A percentile compares a stretch with the other conserved stretches of the same genome.
Evolutionary conservation across 2,329 filamentous ascomycete species (phyloP).

Genomic region (Xylariaceae sp.): DNA sequence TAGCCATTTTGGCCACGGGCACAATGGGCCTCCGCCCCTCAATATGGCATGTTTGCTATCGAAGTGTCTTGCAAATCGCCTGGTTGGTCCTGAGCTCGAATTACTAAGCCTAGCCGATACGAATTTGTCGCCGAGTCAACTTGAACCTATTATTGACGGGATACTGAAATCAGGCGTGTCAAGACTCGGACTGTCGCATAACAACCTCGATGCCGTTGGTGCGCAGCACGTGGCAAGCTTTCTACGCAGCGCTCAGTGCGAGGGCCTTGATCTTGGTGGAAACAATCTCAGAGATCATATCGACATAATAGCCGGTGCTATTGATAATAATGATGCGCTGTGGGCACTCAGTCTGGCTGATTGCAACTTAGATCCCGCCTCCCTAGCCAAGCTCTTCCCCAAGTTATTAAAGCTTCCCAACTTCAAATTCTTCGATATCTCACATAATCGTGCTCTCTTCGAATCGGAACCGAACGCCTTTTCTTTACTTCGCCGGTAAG

Average conservation of each 20-base stretch:
- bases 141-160: constrained; percentile 76
- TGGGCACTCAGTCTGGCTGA: constrained; percentile 83
- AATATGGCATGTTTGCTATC: constrained; percentile 65
- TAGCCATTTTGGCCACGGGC: constrained; percentile 30
- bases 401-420: constrained; percentile 64
- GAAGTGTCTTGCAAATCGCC: constrained; percentile 70
- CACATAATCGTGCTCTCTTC: constrained; percentile 81
- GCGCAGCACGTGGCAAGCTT: constrained; percentile 74
- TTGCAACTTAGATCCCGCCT: constrained; percentile 71
- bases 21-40: constrained; percentile 33
- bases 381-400: constrained; percentile 71
- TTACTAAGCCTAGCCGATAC: constrained; percentile 81
- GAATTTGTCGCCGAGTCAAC: constrained; percentile 63
- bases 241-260: constrained; percentile 70
- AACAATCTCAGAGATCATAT: constrained; percentile 65
- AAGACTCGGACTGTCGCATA: constrained; percentile 78
- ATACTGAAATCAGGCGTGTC: constrained; percentile 72
- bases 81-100: constrained; percentile 72
- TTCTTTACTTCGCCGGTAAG: constrained; percentile 67
- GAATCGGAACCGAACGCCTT: constrained; percentile 68
- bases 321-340: constrained; percentile 55
- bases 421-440: constrained; percentile 87
- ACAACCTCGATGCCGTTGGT: constrained; percentile 69
- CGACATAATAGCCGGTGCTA: constrained; percentile 48
- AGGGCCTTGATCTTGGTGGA: constrained; percentile 83